Conservation (phyloP, 1,284 basidiomycete genomes). For the Pulchroboletus neoregius region DNA sequence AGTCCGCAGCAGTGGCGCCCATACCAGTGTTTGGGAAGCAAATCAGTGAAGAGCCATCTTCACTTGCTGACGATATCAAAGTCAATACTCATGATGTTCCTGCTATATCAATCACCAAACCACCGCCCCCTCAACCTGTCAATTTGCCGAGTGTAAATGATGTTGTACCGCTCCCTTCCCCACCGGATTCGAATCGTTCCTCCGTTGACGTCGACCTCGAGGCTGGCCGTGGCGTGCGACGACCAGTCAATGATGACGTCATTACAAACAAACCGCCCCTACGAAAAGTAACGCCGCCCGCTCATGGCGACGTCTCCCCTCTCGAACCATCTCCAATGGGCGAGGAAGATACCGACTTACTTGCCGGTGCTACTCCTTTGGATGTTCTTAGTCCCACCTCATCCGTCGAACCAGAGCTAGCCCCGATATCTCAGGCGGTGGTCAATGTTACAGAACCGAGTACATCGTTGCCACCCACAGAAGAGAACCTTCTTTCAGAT, state of each 20-base stretch:
- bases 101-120: conserved; percentile 60
- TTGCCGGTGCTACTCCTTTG: conserved; percentile 41
- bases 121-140: conserved; percentile 64
- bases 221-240: conserved; percentile 45
- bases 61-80: conserved; percentile 29
- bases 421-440: neutral
- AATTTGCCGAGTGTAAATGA: conserved; percentile 60
- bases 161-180: conserved; percentile 45
- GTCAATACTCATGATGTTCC: conserved; percentile 36
- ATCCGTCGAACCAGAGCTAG: conserved; percentile 7
- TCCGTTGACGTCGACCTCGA: conserved; percentile 59
- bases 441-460: conserved; percentile 7
- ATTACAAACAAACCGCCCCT: conserved; percentile 3
- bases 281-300: conserved; percentile 6
- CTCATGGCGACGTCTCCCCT: conserved; percentile 10
- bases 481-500: conserved; percentile 18
- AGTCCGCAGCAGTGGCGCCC: conserved; percentile 44
- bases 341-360: conserved; percentile 41
- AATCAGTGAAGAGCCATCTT: conserved; percentile 29
- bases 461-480: conserved; percentile 1
- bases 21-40: conserved; percentile 46
- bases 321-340: conserved; percentile 17
- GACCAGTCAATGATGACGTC: conserved; percentile 19
- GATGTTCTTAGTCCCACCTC: conserved; percentile 25
- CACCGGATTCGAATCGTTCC: conserved; percentile 43